These are phyloP conservation scores for Chaetomium sp. DNA, from an alignment of 2,329 filamentous ascomycete genomes.

Conservation along the genomic window DNA sequence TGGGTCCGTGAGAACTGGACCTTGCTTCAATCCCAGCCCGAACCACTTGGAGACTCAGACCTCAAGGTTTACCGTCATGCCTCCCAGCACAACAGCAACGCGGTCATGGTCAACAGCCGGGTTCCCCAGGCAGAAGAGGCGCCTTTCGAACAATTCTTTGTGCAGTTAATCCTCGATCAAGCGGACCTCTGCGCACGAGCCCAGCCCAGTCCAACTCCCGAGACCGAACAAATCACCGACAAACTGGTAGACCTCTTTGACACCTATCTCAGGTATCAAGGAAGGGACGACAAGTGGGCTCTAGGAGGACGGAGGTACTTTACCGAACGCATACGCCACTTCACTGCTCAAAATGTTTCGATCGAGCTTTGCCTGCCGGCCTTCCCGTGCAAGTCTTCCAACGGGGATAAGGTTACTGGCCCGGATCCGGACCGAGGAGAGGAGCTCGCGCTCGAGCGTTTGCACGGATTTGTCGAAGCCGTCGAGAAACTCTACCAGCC, in stretches of 20 bases:
- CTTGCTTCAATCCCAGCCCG: background rate
- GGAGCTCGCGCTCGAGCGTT: conserved; percentile 15
- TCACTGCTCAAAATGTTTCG: conserved; percentile 4
- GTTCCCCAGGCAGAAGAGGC: background rate
- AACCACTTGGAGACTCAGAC: background rate
- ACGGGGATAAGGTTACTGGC: conserved; percentile 16
- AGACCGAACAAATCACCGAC: background rate
- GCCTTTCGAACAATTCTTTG: conserved; percentile 15
- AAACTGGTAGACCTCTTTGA: conserved; percentile 16
- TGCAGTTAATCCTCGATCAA: conserved; percentile 13
- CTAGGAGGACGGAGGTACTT: conserved; percentile 11
- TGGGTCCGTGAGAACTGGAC: conserved; percentile 13
- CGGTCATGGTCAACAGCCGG: conserved; percentile 1
- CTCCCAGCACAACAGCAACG: background rate
- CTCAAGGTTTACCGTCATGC: conserved; percentile 6
- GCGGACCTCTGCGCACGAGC: conserved; percentile 9
- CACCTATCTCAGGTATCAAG: conserved; percentile 15
- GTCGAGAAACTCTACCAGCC: conserved; percentile 11
- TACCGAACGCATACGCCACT: conserved; percentile 13
- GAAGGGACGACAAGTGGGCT: conserved; percentile 14
- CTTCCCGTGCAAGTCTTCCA: conserved; percentile 20
- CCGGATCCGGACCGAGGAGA: conserved; percentile 16
- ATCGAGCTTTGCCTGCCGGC: conserved; percentile 17
- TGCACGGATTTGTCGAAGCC: conserved; percentile 15
- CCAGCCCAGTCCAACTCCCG: background rate